Base-by-base conservation (phyloP, 768 basidiomycete genomes). In the Steccherinum ochraceum region DNA sequence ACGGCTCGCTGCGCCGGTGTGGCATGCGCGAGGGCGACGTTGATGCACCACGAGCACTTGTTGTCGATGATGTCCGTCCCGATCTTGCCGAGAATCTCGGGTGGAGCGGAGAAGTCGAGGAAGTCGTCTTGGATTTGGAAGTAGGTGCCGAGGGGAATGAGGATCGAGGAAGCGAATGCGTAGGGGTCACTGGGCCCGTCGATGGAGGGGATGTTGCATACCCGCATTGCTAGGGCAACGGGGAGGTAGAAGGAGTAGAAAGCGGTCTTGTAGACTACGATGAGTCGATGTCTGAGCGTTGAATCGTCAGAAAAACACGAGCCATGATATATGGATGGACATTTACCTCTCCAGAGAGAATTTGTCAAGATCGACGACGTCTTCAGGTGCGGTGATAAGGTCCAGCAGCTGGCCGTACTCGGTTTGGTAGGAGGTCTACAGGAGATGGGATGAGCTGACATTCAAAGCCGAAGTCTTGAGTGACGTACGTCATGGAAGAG, bases 41-140 rank as follows among this genome's bases (percentile, higher is more conserved):
- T 97, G 67, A 98, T 77, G 59, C 86, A 85, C 96, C 95, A 99
- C 16, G 87, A 88, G 69, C 95, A 98, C 72, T 99, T 99, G 81
- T 97, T 97, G 70, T 99, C 95, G 52, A 97, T 67, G 61, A 99
- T 99, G 67, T 98, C 96, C 16, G 95, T 98, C 18, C 95, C 96
- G 52, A 99, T 83, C 72, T 99, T 98, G 44, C 95, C 95, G 47
- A 97, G 87, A 59, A 87, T 78, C 69, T 93, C 93, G 0, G 93
- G 91, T 5, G 89, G 80, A 3, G 86, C 93, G 18, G 88, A 84
- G 65, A 82, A 96, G 68, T 99, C 96, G 60, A 98, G 81, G 70
- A 85, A 97, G 70, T 98, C 95, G 65, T 98, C 95, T 69, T 99
- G 95, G 52, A 95, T 78, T 70, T 99, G 95, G 83, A 98, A 98